Base-by-base conservation (phyloP, 108 stramenopile species). In the Hondaea fermentalgiana region DNA sequence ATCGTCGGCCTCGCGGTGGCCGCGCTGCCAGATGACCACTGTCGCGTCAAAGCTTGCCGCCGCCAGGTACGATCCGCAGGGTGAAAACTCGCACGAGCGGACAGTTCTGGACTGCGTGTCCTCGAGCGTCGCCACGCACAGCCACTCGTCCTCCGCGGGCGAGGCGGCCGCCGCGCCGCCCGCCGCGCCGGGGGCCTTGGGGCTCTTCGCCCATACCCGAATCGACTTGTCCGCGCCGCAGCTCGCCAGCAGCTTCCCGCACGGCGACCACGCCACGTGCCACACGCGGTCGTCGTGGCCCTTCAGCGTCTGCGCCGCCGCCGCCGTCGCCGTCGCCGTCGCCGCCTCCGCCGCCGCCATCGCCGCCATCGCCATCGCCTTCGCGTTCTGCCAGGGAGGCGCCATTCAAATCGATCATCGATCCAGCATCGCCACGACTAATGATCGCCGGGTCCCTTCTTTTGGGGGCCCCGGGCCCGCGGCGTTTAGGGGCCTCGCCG, bases 31-130 rank as follows among this genome's bases (percentile, higher is more conserved):
- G 44, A 99, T 94, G 42, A 92, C 90, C 47, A 96, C 93, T 25
- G 95, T 96, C 23, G 94, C 97, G 91, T 98, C 98, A 91, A 99
- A 99, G 10, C 95, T 95, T 4, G 96, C 96, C 10, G 94, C 92
- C 14, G 98, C 98, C 72, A 98, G 72, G 29, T 94, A 90, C 2
- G 87, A 72, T 51, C 92, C 93, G 29, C 94, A 89, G 3, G 94
- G 94, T 23, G 93, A 92, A 93, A 93, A 95, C n/a, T 89, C 94
- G 60, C 91, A 92, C 47, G 71, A 87, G 5, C 94, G 92, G 17
- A 95, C 90, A n/a, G 94, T 95, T 4, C 94, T 72, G 5, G 93
- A 90, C 5, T 92, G 91, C 14, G 89, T 91, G 57, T 94, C 94
- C 47, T 94, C 94, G 4, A 94, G 72, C 43, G 57, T 87, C 16